phyloP scores from a whole-genome alignment of 345 rosid species.

The Eutrema yunnanense region DNA sequence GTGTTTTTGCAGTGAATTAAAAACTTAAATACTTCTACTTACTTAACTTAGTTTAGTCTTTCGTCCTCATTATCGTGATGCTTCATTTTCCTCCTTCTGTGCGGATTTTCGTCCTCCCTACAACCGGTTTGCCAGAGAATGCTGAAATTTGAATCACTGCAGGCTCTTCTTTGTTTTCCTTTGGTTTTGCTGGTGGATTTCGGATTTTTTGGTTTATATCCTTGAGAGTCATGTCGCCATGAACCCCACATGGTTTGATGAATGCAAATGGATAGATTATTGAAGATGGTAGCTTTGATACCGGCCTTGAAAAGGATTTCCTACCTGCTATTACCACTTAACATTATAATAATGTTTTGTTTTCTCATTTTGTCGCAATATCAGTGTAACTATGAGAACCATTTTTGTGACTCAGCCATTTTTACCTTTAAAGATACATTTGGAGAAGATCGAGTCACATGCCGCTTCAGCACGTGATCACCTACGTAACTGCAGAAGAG shows the following conservation, averaged over 20 bases:
- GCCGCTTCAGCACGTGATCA: too few relatives aligned
- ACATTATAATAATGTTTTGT: not conserved
- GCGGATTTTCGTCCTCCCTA: slow-evolving; percentile 91
- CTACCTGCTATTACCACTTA: slow-evolving; percentile 41
- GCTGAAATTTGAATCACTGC: slow-evolving; percentile 77
- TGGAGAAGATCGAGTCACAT: slow-evolving; percentile 43
- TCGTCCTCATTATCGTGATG: slow-evolving; percentile 95
- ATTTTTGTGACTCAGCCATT: not conserved
- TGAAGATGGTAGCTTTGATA: slow-evolving; percentile 69
- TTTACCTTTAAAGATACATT: slow-evolving; percentile 73
- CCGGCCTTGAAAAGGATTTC: slow-evolving; percentile 56
- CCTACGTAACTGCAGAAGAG: too few relatives aligned
- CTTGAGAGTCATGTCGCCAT: slow-evolving; percentile 86
- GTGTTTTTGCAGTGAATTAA: slow-evolving; percentile 14
- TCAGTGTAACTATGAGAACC: not conserved
- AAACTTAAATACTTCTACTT: too few relatives aligned
- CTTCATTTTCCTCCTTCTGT: slow-evolving; percentile 99
- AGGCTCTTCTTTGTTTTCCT: slow-evolving; percentile 50
- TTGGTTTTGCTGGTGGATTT: slow-evolving; percentile 59
- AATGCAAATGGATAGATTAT: slow-evolving; percentile 88
- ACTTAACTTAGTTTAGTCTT: slow-evolving; percentile 44
- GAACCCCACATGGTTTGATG: slow-evolving; percentile 86
- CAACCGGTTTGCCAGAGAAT: slow-evolving; percentile 98
- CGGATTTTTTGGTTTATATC: slow-evolving; percentile 87
- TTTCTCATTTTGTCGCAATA: not conserved